These are phyloP conservation scores for Rosa rugosa DNA, from an alignment of 306 rosid species.

Conservation along the genomic window DNA sequence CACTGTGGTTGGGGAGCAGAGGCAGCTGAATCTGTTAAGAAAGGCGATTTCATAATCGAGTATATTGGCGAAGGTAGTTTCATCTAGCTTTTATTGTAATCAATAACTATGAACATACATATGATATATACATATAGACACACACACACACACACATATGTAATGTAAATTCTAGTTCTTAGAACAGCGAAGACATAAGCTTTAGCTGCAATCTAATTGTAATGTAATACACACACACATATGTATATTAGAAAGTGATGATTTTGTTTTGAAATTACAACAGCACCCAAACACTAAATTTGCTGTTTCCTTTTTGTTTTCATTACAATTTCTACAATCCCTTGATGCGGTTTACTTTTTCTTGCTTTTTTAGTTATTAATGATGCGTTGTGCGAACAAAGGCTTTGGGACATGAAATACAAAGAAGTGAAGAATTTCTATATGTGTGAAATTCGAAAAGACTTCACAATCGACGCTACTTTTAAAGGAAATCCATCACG, in stretches of 20 bases:
- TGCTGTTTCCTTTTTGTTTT: neutral
- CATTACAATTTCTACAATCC: neutral
- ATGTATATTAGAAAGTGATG: neutral
- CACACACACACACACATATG: too few relatives aligned
- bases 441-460: conserved; percentile 93
- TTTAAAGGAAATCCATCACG: conserved; percentile 86
- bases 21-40: conserved; percentile 64
- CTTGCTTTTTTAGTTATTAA: conserved; percentile 67
- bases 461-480: conserved; percentile 94
- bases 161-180: neutral
- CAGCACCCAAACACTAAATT: neutral
- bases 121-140: too few relatives aligned
- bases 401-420: conserved; percentile 96
- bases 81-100: conserved; percentile 7
- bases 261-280: neutral
- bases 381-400: conserved; percentile 75
- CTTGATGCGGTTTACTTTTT: neutral
- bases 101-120: neutral
- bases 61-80: conserved; percentile 89
- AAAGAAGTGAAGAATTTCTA: conserved; percentile 71
- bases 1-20: conserved; percentile 98
- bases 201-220: neutral
- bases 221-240: too few relatives aligned
- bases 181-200: neutral
- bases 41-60: conserved; percentile 79